Percentiles rank a stretch among this genome's conserved stretches.
Evolutionary conservation across 176 grass and related monocot genomes (phyloP).

Genomic region (Bromus sterilis): DNA sequence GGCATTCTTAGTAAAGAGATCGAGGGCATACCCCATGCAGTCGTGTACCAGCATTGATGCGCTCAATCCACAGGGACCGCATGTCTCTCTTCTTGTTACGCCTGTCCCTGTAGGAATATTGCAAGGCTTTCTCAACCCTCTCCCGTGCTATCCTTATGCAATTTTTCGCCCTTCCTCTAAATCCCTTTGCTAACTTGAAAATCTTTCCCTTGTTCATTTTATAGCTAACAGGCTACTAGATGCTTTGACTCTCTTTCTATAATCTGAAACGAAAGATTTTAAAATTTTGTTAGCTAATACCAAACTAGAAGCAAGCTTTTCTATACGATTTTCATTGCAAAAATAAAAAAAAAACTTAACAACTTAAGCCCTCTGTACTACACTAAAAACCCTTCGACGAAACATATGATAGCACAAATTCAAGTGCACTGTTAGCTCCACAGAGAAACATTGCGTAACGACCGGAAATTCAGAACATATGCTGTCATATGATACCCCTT

Average conservation of each 20-base stretch:
- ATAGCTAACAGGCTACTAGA: background rate
- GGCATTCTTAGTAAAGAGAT: background rate
- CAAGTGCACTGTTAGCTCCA: background rate
- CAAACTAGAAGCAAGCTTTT: background rate
- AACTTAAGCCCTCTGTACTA: background rate
- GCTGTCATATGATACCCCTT: background rate
- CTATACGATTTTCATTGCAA: background rate
- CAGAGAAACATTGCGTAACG: background rate
- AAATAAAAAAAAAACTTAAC: background rate
- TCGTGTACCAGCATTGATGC: conserved; percentile 80
- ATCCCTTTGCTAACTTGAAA: conserved; percentile 94
- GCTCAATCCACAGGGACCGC: conserved; percentile 93
- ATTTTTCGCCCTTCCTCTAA: conserved; percentile 86
- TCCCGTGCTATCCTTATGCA: conserved; percentile 93
- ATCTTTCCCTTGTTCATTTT: conserved; percentile 95
- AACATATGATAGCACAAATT: background rate
- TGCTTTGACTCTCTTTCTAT: background rate
- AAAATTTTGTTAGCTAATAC: background rate
- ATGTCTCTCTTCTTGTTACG: conserved; percentile 98
- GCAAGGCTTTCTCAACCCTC: conserved; percentile 95
- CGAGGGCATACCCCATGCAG: conserved; percentile 64
- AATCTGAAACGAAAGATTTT: background rate
- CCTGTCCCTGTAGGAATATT: conserved; percentile 88
- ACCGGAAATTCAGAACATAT: background rate
- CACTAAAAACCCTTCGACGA: background rate